Conservation (phyloP, 495 filamentous ascomycete species). For the Astrothelium subdiscretum region DNA sequence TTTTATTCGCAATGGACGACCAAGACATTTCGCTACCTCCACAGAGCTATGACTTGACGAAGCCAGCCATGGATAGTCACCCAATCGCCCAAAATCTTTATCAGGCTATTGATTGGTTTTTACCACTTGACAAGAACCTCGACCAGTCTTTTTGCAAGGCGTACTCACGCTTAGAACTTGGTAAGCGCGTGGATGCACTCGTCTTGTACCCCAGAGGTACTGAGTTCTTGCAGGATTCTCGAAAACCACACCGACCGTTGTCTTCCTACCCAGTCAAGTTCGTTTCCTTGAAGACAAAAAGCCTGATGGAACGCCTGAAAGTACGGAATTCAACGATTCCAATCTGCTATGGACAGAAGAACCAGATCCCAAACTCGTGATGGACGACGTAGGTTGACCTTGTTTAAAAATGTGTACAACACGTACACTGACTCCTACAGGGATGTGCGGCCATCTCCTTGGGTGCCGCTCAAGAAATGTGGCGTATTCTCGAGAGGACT, state of each 20-base stretch:
- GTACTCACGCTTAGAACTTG: constrained; percentile 25
- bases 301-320: constrained; percentile 19
- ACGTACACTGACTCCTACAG: constrained; percentile 6
- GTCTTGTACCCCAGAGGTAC: not conserved
- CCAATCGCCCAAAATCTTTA: not conserved
- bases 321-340: constrained; percentile 19
- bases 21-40: not conserved
- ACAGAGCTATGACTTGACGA: constrained; percentile 9
- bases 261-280: constrained; percentile 21
- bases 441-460: constrained; percentile 25
- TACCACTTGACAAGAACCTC: constrained; percentile 20
- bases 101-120: constrained; percentile 23
- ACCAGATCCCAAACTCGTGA: not conserved
- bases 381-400: not conserved
- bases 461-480: constrained; percentile 15
- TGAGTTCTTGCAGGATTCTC: constrained; percentile 14
- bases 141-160: constrained; percentile 25
- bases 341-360: constrained; percentile 9
- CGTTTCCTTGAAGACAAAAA: constrained; percentile 11
- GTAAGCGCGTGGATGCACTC: not conserved
- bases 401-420: not conserved
- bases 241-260: constrained; percentile 14
- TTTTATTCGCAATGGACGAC: constrained; percentile 18
- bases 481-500: constrained; percentile 5
- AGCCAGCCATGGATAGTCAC: not conserved